These are phyloP conservation scores for Stephania yunnanensis DNA, from an alignment of 164 flowering plant species.

Conservation along the genomic window DNA sequence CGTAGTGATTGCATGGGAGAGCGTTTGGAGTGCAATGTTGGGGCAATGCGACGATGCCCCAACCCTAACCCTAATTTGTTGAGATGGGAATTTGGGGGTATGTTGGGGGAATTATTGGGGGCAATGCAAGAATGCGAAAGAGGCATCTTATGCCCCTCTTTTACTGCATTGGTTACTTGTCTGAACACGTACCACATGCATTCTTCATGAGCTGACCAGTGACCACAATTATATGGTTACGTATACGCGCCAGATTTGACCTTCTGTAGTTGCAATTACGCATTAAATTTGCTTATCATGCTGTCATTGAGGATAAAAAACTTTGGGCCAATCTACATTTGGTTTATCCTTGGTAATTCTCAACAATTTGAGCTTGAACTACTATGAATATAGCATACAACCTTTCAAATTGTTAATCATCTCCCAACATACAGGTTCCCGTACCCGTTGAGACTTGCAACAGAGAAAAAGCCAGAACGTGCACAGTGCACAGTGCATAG, in stretches of 20 bases:
- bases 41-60: constrained; percentile 2
- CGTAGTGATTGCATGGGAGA: background rate
- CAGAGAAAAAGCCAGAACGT: background rate
- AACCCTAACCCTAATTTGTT: background rate
- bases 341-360: background rate
- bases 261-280: background rate
- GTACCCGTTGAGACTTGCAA: no score
- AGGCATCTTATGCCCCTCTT: background rate
- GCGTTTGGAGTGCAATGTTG: background rate
- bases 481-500: background rate
- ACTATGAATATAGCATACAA: background rate
- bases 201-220: background rate
- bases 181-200: background rate
- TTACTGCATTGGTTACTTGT: background rate
- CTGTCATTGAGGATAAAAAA: background rate
- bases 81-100: background rate
- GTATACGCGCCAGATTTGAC: background rate
- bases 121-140: background rate
- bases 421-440: background rate
- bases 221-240: background rate
- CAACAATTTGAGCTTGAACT: background rate
- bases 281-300: background rate
- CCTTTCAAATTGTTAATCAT: background rate
- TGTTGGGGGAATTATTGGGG: background rate
- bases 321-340: background rate